These are phyloP conservation scores for Taphrina communis DNA, from an alignment of 1,139 yeast species.

Conservation along the genomic window DNA sequence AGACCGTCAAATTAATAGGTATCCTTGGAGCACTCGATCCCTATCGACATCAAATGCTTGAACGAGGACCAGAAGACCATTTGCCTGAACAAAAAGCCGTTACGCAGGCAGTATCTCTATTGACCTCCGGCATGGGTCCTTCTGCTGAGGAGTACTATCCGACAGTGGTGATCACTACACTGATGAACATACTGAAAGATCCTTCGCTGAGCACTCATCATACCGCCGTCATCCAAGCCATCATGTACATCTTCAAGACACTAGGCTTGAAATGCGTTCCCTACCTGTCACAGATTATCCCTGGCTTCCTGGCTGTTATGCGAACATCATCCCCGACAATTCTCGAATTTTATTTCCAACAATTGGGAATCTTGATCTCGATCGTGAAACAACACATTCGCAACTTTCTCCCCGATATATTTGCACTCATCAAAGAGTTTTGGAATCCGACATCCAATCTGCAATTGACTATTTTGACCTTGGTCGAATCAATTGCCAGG, in stretches of 20 bases:
- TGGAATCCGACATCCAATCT: slow-evolving; percentile 63
- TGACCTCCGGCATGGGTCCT: slow-evolving; percentile 95
- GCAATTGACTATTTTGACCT: slow-evolving; percentile 77
- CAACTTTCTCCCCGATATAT: slow-evolving; percentile 78
- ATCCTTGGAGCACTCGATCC: slow-evolving; percentile 97
- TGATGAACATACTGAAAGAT: slow-evolving; percentile 83
- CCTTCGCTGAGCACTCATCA: slow-evolving; percentile 85
- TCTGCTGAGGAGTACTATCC: slow-evolving; percentile 93
- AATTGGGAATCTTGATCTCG: slow-evolving; percentile 74
- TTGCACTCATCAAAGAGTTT: slow-evolving; percentile 74
- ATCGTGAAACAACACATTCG: slow-evolving; percentile 91
- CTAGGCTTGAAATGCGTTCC: slow-evolving; percentile 87
- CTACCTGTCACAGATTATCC: slow-evolving; percentile 82
- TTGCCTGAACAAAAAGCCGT: slow-evolving; percentile 71
- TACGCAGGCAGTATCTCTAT: slow-evolving; percentile 79
- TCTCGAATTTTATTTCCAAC: slow-evolving; percentile 89
- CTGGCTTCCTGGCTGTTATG: slow-evolving; percentile 86
- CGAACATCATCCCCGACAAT: slow-evolving; percentile 78
- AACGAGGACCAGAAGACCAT: slow-evolving; percentile 64
- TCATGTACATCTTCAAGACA: slow-evolving; percentile 86
- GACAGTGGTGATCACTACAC: slow-evolving; percentile 85
- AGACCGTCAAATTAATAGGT: slow-evolving; percentile 86
- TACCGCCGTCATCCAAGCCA: slow-evolving; percentile 87
- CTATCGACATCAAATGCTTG: slow-evolving; percentile 90
- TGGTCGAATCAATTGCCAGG: slow-evolving; percentile 81